Evolutionary conservation across 2,329 filamentous ascomycete genomes (phyloP), one percentile per base, ranked within the genome.

Genomic region (Exophiala oligosperma): DNA sequence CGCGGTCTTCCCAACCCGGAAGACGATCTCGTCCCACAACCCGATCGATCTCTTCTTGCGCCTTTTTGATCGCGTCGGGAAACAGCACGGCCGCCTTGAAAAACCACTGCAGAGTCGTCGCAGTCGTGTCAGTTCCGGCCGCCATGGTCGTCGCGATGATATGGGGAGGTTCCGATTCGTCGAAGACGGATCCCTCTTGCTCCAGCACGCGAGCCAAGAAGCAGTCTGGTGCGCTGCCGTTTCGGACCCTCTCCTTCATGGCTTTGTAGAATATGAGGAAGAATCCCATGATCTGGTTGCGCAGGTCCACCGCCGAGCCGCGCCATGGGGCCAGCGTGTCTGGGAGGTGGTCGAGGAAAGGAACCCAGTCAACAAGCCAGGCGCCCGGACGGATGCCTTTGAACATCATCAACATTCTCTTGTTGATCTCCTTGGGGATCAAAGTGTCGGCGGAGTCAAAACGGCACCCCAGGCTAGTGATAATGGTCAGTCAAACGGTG

Each of bases 21-120:
- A 71, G 65, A 2, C 73, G 67, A 37, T 57, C 49, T 4, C 14
- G 49, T 8, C 63, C 63, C 5, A 64, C 54, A 9, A 76, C 68
- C 0, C 52, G 43, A 52, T 77, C 74, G 3, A 78, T 62, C 54
- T 77, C 75, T 17, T 66, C 38, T 38, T 70, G 68, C 8, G 71
- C 52, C 47, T 64, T 61, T 43, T 74, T 74, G 60, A 86, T 84
- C 1, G 77, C 76, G 1, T 80, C 77, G 0, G 87, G 87, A 64
- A 76, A 79, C 6, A 76, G 17, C 7, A 61, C 38, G 3, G 52
- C 49, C 8, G 59, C 59, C 32, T 58, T 61, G 48, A 61, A 58
- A 52, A 61, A 58, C 55, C 55, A 57, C 35, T 61, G 59, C 2
- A 61, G 59, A 17, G 55, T 54, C 1, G 54, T 61, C 4, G 52